phyloP scores from a whole-genome alignment of 1,284 basidiomycete genomes.

The Marasmius oreades region DNA sequence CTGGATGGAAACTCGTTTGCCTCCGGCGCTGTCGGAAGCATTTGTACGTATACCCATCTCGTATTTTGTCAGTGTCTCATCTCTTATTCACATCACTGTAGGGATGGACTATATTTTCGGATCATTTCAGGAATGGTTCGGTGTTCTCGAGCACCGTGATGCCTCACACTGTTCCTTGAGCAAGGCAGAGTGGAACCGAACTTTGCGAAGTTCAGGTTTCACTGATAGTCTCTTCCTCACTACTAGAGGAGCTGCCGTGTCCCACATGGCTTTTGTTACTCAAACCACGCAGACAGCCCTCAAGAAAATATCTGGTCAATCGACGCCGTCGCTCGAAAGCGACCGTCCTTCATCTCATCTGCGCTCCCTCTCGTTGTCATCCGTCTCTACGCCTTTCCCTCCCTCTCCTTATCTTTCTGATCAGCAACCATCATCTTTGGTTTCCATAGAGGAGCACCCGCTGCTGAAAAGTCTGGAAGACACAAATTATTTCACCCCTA shows the following conservation, averaged over 20 bases:
- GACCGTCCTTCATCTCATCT: background rate
- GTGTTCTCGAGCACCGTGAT: background rate
- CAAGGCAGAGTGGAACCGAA: background rate
- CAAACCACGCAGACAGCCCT: background rate
- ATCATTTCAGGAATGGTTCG: background rate
- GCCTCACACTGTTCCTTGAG: constrained; percentile 1
- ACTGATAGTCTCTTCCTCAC: background rate
- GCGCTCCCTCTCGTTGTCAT: background rate
- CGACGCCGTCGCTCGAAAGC: background rate
- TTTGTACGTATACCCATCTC: background rate
- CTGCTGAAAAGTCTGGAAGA: background rate
- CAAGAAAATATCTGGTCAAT: background rate
- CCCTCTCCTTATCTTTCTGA: background rate
- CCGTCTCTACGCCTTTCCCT: background rate
- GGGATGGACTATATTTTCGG: constrained; percentile 2
- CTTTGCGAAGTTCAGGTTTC: background rate
- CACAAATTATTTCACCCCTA: background rate
- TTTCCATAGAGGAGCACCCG: background rate
- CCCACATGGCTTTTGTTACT: background rate
- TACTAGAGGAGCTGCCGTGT: background rate
- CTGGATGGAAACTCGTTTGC: background rate
- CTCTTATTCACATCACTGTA: background rate
- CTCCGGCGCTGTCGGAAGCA: background rate
- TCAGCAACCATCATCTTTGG: background rate
- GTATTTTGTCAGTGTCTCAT: background rate